Conservation (phyloP, 2,329 filamentous ascomycete species). For the Alternaria triticina region DNA sequence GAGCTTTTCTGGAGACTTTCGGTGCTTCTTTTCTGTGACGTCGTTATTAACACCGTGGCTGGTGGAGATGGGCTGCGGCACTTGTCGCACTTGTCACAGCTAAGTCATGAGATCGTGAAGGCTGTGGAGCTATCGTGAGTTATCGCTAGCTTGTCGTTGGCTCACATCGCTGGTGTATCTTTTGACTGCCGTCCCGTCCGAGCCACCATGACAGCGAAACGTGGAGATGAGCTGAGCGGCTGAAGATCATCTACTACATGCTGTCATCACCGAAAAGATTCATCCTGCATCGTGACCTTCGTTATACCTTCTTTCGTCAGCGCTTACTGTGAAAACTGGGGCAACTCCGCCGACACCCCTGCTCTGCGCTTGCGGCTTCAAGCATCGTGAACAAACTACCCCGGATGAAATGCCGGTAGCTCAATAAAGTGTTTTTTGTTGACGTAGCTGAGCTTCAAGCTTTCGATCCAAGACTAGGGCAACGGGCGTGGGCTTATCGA, state of each 20-base stretch:
- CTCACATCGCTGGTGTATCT: not conserved
- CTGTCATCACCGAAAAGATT: not conserved
- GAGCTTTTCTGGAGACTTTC: conserved; percentile 11
- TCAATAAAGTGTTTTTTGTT: conserved; percentile 1
- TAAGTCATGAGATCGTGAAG: conserved; percentile 17
- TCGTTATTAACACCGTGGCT: conserved; percentile 1
- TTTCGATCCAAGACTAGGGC: not conserved
- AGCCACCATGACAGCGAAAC: conserved; percentile 14
- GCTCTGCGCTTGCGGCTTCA: not conserved
- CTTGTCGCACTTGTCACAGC: not conserved
- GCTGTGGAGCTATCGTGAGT: conserved; percentile 17
- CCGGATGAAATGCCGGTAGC: not conserved
- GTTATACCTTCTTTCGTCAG: not conserved
- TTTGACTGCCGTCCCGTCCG: conserved; percentile 11
- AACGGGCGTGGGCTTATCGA: not conserved
- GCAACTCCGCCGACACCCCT: not conserved
- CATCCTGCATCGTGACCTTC: conserved; percentile 1
- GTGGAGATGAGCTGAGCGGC: conserved; percentile 1
- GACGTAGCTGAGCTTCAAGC: conserved; percentile 2
- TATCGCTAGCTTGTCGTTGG: conserved; percentile 13
- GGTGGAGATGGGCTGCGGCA: not conserved
- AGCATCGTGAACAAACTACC: conserved; percentile 1
- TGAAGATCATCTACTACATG: not conserved
- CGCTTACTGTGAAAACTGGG: not conserved
- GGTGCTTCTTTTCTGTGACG: conserved; percentile 6